Evolutionary conservation across 768 basidiomycete species (phyloP).

Genomic region (Suillus discolor): DNA sequence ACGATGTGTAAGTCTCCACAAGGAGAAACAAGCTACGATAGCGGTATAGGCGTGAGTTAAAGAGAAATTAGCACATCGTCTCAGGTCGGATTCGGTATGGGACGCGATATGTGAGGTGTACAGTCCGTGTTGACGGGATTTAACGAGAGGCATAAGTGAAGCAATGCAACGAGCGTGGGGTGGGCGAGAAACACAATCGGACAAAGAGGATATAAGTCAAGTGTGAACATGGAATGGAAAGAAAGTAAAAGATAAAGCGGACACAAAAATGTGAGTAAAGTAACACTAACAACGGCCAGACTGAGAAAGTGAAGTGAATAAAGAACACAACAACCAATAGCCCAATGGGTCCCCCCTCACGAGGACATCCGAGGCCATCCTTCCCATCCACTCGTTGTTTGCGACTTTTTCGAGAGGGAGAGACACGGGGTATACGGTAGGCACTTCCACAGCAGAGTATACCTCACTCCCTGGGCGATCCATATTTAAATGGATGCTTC

Average conservation of each 20-base stretch:
- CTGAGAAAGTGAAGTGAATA: constrained; percentile 45
- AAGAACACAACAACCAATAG: constrained; percentile 65
- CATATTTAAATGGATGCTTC: not conserved
- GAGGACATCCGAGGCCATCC: constrained; percentile 23
- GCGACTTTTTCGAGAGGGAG: constrained; percentile 5
- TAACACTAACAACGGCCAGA: constrained; percentile 22
- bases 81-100: constrained; percentile 10
- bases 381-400: constrained; percentile 24
- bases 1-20: constrained; percentile 16
- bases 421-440: not conserved
- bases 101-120: constrained; percentile 16
- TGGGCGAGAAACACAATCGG: constrained; percentile 25
- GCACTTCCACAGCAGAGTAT: not conserved
- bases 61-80: constrained; percentile 17
- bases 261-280: constrained; percentile 35
- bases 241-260: constrained; percentile 33
- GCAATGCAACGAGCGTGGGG: constrained; percentile 34
- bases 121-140: constrained; percentile 27
- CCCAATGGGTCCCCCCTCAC: constrained; percentile 42
- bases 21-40: constrained; percentile 14
- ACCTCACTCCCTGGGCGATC: not conserved
- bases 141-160: constrained; percentile 35
- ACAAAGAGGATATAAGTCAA: constrained; percentile 25
- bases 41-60: constrained; percentile 17
- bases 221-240: constrained; percentile 37